Evolutionary conservation across 2,329 filamentous ascomycete genomes (phyloP).

Genomic region (Fusarium abutilonis): DNA sequence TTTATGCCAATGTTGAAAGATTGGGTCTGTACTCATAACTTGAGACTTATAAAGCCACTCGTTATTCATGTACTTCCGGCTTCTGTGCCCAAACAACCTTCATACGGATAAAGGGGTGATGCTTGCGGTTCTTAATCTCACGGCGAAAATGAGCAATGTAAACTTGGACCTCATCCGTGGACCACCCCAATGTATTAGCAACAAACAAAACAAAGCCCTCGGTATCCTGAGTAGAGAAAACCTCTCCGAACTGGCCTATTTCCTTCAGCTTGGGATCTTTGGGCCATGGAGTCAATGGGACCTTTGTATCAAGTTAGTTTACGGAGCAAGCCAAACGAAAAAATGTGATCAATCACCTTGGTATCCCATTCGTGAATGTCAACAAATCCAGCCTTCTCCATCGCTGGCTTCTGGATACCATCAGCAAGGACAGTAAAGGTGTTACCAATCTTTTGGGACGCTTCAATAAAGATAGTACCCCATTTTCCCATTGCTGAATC

Average conservation of each 20-base stretch:
- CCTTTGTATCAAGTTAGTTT: neutral
- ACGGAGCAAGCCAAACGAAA: too few relatives aligned
- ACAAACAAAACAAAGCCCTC: conserved; percentile 33
- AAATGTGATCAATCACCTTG: conserved; percentile 7
- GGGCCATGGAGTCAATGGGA: conserved; percentile 29
- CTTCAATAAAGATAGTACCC: conserved; percentile 31
- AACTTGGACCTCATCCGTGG: conserved; percentile 17
- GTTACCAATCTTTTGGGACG: conserved; percentile 27
- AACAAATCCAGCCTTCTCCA: conserved; percentile 26
- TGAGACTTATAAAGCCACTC: too few relatives aligned
- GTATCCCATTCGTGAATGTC: conserved; percentile 34
- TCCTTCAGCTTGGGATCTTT: conserved; percentile 34
- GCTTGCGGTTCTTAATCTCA: conserved; percentile 24
- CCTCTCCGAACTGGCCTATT: conserved; percentile 33
- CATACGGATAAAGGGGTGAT: conserved; percentile 21
- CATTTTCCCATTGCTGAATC: conserved; percentile 29
- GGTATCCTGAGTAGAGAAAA: conserved; percentile 33
- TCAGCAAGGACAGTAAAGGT: conserved; percentile 33
- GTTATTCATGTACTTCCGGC: neutral
- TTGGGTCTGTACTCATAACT: too few relatives aligned
- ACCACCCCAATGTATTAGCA: conserved; percentile 32
- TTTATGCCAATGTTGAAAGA: too few relatives aligned
- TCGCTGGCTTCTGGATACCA: conserved; percentile 12
- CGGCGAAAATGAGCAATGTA: conserved; percentile 29
- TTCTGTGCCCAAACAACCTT: conserved; percentile 21